Base-by-base conservation (phyloP, 2,329 filamentous ascomycete species). In the Neophaeococcomyces mojaviensis region DNA sequence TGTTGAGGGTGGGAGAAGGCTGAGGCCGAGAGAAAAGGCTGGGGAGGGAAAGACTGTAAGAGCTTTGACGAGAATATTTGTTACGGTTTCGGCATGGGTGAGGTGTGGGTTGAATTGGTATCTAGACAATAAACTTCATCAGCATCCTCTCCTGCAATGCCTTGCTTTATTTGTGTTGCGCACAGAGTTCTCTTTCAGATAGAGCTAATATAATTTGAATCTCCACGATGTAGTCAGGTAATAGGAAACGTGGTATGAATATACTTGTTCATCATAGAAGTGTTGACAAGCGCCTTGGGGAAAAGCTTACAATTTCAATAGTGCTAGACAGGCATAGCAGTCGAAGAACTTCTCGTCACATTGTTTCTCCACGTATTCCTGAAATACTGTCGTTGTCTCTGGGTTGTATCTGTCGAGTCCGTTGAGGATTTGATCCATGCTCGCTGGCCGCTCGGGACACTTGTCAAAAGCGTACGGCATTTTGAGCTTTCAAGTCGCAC, bases 41-140 rank as follows among this genome's bases (percentile, higher is more conserved):
- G 92, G 82, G 16, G 86, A 89, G 55, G 92, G 92, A 77, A 98
- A 98, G 72, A 95, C 86, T 58, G 90, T 95, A 65, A 98, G 82
- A 57, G 89, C 79, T 77, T 97, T 98, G 76, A 94, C 89, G 67
- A 98, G 88, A 72, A 97, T 86, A 78, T 97, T 97, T 76, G 92
- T 97, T 69, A 92, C 88, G 63, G 90, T 88, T 70, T 98, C 92
- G 64, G 95, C 86, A 74, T 92, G 90, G 64, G 89, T 82, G 59
- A 95, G 87, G 75, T 97, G 89, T 43, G 92, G 92, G 80, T 98
- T 98, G 74, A 98, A 95, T 74, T 98, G 94, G 78, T 98, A 98
- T 56, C 92, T 98, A 48, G n/a, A 52, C 41, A 9, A 8, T 20
- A 38, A 28, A 43, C 8, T 24, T 8, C n/a, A 50, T 55, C 46